Conservation (phyloP, 306 rosid genomes). For the Acacia acuminata region DNA sequence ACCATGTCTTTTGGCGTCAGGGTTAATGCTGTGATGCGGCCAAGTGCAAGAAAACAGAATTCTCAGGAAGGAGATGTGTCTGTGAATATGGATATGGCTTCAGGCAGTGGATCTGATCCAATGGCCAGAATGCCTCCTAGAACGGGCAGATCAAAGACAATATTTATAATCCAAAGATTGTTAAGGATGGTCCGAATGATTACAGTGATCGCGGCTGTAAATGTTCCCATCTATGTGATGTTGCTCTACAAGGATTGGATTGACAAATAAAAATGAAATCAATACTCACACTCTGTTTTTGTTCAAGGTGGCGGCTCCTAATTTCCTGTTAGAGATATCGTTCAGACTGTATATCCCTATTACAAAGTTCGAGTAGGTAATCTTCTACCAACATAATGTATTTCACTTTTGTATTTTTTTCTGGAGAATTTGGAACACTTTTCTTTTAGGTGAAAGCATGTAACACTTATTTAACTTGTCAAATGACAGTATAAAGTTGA, state of each 20-base stretch:
- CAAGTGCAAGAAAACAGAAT: slow-evolving; percentile 55
- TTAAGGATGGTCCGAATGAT: slow-evolving; percentile 55
- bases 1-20: slow-evolving; percentile 40
- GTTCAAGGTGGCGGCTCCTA: not conserved
- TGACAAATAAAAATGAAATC: slow-evolving; percentile 46
- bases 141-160: slow-evolving; percentile 56
- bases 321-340: not conserved
- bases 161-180: slow-evolving; percentile 57
- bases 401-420: slow-evolving; percentile 15
- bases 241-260: slow-evolving; percentile 88
- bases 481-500: not conserved
- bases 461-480: not conserved
- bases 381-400: slow-evolving; percentile 10
- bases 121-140: slow-evolving; percentile 44
- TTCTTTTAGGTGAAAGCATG: not conserved
- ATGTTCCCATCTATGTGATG: slow-evolving; percentile 79
- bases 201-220: slow-evolving; percentile 69
- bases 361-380: slow-evolving; percentile 17
- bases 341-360: slow-evolving; percentile 22
- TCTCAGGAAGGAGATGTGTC: slow-evolving; percentile 52
- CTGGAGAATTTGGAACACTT: not conserved
- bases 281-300: not conserved
- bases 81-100: slow-evolving; percentile 49
- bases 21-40: slow-evolving; percentile 74
- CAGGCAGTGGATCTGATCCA: slow-evolving; percentile 46